Evolutionary conservation across 805 yeast genomes (phyloP).

Genomic region (Huiozyma naganishii): DNA sequence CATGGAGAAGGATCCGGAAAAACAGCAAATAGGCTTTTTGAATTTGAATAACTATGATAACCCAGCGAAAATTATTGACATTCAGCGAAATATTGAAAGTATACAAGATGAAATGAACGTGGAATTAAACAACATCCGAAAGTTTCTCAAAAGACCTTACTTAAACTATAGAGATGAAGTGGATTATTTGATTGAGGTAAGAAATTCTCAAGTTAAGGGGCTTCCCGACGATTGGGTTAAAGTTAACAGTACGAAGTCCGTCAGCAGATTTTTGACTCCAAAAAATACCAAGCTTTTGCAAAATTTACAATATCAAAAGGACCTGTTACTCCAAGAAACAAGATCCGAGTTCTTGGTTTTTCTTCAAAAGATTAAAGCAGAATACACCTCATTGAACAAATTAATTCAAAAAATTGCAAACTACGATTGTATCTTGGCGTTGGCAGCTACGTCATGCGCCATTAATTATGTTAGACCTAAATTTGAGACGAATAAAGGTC

Average conservation of each 20-base stretch:
- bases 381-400: slow-evolving; percentile 30
- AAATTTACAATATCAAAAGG: slow-evolving; percentile 50
- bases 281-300: slow-evolving; percentile 40
- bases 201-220: slow-evolving; percentile 42
- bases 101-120: slow-evolving; percentile 38
- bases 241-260: slow-evolving; percentile 54
- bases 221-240: slow-evolving; percentile 74
- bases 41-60: slow-evolving; percentile 28
- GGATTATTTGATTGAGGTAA: slow-evolving; percentile 67
- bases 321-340: slow-evolving; percentile 27
- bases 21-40: slow-evolving; percentile 36
- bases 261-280: slow-evolving; percentile 68
- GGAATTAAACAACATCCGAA: slow-evolving; percentile 42
- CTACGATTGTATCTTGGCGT: slow-evolving; percentile 58
- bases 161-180: slow-evolving; percentile 51
- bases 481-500: slow-evolving; percentile 32
- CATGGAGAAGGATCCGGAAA: slow-evolving; percentile 37
- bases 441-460: slow-evolving; percentile 48
- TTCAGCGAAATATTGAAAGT: slow-evolving; percentile 30
- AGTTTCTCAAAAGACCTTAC: slow-evolving; percentile 42
- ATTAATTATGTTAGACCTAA: slow-evolving; percentile 40
- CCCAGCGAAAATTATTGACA: slow-evolving; percentile 32
- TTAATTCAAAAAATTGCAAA: slow-evolving; percentile 39
- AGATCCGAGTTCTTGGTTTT: slow-evolving; percentile 26
- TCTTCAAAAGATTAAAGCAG: slow-evolving; percentile 28